A percentile compares a stretch with the other conserved stretches of the same genome.
phyloP scores from a whole-genome alignment of 2,329 filamentous ascomycete genomes.

The Helminthosporium solani region DNA sequence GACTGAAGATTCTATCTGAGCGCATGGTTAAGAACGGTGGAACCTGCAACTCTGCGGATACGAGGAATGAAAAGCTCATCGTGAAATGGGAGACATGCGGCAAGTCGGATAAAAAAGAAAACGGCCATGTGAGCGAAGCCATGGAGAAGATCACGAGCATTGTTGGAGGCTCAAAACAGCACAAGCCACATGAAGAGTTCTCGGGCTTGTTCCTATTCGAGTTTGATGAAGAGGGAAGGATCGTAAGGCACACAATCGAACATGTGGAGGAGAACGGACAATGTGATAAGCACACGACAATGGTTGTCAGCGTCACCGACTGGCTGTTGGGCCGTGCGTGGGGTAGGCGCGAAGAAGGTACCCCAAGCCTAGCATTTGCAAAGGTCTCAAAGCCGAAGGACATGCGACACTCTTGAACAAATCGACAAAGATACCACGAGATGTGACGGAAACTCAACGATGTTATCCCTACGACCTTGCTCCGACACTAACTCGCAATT shows the following conservation, averaged over 20 bases:
- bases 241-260: slow-evolving; percentile 89
- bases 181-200: slow-evolving; percentile 64
- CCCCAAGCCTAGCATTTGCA: slow-evolving; percentile 46
- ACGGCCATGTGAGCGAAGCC: slow-evolving; percentile 49
- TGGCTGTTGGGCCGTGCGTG: slow-evolving; percentile 84
- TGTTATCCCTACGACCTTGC: too few relatives aligned
- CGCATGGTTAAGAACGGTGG: slow-evolving; percentile 69
- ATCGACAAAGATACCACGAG: neutral
- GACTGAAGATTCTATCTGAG: slow-evolving; percentile 83
- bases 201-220: slow-evolving; percentile 93
- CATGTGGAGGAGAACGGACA: slow-evolving; percentile 80
- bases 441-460: neutral
- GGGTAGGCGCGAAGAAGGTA: slow-evolving; percentile 48
- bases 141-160: slow-evolving; percentile 58
- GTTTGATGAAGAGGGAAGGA: slow-evolving; percentile 82
- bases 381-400: slow-evolving; percentile 18
- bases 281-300: slow-evolving; percentile 80
- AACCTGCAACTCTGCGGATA: slow-evolving; percentile 37
- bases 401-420: slow-evolving; percentile 1
- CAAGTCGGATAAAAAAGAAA: slow-evolving; percentile 50
- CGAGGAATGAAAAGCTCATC: slow-evolving; percentile 73
- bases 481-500: too few relatives aligned
- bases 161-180: slow-evolving; percentile 50
- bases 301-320: slow-evolving; percentile 88
- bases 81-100: slow-evolving; percentile 82